These are phyloP conservation scores for Nicotiana otophora DNA, from an alignment of 257 asterid genomes.

Conservation along the genomic window DNA sequence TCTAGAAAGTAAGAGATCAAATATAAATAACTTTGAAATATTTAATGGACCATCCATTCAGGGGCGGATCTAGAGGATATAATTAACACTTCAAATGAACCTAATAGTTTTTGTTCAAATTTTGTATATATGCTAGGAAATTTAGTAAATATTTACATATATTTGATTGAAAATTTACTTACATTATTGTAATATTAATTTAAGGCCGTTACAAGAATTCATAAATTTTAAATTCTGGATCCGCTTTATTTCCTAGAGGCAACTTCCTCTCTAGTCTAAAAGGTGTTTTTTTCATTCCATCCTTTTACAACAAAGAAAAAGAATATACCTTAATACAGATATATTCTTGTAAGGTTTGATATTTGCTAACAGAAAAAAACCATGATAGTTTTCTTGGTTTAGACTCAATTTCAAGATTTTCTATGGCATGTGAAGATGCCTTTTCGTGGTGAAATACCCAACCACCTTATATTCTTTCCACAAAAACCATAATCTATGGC, in stretches of 20 bases:
- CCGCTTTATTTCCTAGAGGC: background rate
- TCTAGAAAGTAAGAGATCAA: background rate
- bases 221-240: no score
- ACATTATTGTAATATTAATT: no score
- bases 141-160: no score
- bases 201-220: accelerated
- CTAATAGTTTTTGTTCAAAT: no score
- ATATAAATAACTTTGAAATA: background rate
- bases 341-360: background rate
- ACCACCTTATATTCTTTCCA: background rate
- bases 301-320: background rate
- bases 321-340: background rate
- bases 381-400: background rate
- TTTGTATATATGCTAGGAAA: no score
- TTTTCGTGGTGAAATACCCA: background rate
- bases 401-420: background rate
- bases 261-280: background rate
- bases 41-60: background rate
- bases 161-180: no score
- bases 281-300: background rate
- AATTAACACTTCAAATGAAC: no score
- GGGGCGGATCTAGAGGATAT: no score
- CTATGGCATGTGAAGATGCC: background rate
- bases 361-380: background rate
- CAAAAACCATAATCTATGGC: background rate